Base-by-base conservation (phyloP, 2,329 filamentous ascomycete species). In the Chaetomiaceae sp. region DNA sequence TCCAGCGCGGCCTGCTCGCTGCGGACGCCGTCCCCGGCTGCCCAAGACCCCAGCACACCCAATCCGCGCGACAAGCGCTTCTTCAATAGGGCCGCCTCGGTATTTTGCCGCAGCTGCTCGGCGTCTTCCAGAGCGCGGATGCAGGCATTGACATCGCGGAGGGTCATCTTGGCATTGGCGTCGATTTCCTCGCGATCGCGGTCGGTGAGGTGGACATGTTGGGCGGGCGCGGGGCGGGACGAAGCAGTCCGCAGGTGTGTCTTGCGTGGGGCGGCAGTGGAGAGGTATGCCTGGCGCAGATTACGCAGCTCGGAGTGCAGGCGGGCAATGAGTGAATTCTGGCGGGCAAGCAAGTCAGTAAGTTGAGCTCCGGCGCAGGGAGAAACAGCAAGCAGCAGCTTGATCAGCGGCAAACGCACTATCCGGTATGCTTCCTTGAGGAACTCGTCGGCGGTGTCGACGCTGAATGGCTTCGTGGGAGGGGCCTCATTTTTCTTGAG, bases 361-460 rank as follows among this genome's bases (percentile, higher is more conserved):
- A 57, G 45, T 42, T 49, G 20, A 51, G 38, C 4, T 4, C 12
- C 37, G 5, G 14, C 9, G 8, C 9, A 6, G 27, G 3, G 9
- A 11, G 14, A 4, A 31, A 31, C 19, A 20, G 20, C 6, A 22
- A 29, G n/a, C 20, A 20, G 31, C 12, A 17, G 4, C 6, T 14
- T 6, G 23, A 14, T 11, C 33, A 25, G 25, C 25, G 27, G 8
- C 60, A 31, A 31, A 62, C 80, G 65, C 75, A 95, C 91, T 70
- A 97, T 96, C 68, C 87, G 83, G 72, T 95, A 94, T 49, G 94
- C 94, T 72, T 97, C 92, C 67, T 92, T 91, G 31, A 97, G 76
- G 68, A 97, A 99, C 64, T 88, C 87, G 68, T 96, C 89, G 47
- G 94, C 80, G 62, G 71, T 78, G 60, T 79, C 74, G 45, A 76